Evolutionary conservation across 2,329 filamentous ascomycete genomes (phyloP), one percentile per base, ranked within the genome.

Genomic region (Penicillium sp.): DNA sequence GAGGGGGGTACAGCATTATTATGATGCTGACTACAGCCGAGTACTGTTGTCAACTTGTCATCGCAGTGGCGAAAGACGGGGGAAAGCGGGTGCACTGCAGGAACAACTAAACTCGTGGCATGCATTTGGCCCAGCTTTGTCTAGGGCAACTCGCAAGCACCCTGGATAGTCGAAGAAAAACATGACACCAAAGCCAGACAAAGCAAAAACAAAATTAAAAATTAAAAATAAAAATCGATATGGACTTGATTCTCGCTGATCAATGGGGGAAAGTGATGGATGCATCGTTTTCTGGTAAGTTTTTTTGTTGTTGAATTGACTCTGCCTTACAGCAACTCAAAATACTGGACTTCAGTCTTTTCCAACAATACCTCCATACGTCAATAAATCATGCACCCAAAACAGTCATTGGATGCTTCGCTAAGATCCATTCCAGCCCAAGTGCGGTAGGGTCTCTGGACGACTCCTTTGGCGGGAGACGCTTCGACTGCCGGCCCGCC

Each of bases 81-180:
- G 35, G 28, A 38, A 38, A 19, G 50, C 30, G 19, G 24, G 37
- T 33, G 47, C 35, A 56, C 56, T 65, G 58, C 62, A 65, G 60
- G 58, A 63, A 61, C 58, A 63, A 61, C 58, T 67, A 53, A 53
- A 58, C 30, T 51, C 47, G 26, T 51, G 47, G 60, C 58, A 51
- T 58, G 37, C 55, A 63, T 56, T 38, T 54, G 55, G 57, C 37
- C 45, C 53, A 54, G 49, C 33, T 28, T 33, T 7, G 24, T 19
- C 33, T 22, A 40, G 45, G 60, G 50, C 57, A 24, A 26, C 19
- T 13, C 12, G 8, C 42, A n/a, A 26, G 19, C n/a, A 6, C 10
- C 42, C 22, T 13, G 42, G 22, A 44, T 3, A 44, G 22, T 4
- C 24, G n/a, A 26, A 12, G 5, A 45, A 17, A 45, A 26, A 4